These are phyloP conservation scores for Hericium erinaceus DNA, from an alignment of 768 basidiomycete species.

Conservation along the genomic window DNA sequence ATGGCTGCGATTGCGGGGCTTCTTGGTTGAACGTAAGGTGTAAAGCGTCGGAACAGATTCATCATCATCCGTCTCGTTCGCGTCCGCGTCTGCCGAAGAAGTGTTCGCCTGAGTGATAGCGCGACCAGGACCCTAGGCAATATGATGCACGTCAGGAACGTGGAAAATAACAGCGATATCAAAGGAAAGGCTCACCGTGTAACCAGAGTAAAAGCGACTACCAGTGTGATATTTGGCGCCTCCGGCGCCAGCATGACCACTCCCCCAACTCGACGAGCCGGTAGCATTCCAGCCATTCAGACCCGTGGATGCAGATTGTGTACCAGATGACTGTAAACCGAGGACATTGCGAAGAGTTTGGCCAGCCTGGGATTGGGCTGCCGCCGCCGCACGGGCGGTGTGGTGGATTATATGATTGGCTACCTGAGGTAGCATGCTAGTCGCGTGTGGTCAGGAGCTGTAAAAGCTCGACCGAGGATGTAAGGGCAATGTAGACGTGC, in stretches of 20 bases:
- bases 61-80: slow-evolving; percentile 50
- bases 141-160: no score
- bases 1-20: slow-evolving; percentile 43
- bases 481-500: no score
- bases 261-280: slow-evolving; percentile 43
- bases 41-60: slow-evolving; percentile 28
- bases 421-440: slow-evolving; percentile 71
- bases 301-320: slow-evolving; percentile 28
- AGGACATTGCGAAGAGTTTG: slow-evolving; percentile 71
- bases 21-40: slow-evolving; percentile 19
- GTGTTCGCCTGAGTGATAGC: slow-evolving; percentile 66
- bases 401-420: slow-evolving; percentile 70
- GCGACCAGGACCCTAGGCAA: slow-evolving; percentile 51
- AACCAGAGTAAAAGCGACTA: slow-evolving; percentile 60
- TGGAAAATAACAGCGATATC: not conserved
- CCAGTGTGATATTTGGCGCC: slow-evolving; percentile 64
- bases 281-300: slow-evolving; percentile 35
- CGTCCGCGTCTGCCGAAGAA: slow-evolving; percentile 41
- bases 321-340: slow-evolving; percentile 49
- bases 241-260: slow-evolving; percentile 56
- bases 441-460: slow-evolving; percentile 1
- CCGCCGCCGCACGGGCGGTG: slow-evolving; percentile 66
- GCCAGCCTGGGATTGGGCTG: slow-evolving; percentile 61
- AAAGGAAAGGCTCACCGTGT: slow-evolving; percentile 39
- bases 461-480: not conserved